A percentile compares a stretch with the other conserved stretches of the same genome.
phyloP scores from a whole-genome alignment of 768 basidiomycete genomes.

The Solioccasus polychromus region DNA sequence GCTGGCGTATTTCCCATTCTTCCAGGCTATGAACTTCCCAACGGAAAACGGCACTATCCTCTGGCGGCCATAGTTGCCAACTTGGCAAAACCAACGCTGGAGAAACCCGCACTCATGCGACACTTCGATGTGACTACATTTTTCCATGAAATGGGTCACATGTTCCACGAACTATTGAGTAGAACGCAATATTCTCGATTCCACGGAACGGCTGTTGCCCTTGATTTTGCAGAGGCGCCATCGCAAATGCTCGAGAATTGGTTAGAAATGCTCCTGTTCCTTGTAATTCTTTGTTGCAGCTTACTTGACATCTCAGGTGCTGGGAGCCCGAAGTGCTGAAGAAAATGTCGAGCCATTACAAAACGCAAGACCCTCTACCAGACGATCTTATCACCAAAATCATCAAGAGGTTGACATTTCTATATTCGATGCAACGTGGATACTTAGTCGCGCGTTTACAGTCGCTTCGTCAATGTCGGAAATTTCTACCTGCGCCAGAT shows the following conservation, averaged over 20 bases:
- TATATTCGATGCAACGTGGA: neutral
- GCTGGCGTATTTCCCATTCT: constrained; percentile 79
- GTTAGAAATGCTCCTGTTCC: constrained; percentile 32
- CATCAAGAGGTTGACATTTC: constrained; percentile 54
- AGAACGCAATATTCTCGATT: constrained; percentile 69
- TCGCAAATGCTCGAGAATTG: constrained; percentile 94
- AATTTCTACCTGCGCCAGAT: constrained; percentile 65
- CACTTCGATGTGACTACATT: constrained; percentile 84
- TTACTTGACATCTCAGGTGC: constrained; percentile 44
- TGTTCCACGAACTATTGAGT: constrained; percentile 66
- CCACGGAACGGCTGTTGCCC: constrained; percentile 75
- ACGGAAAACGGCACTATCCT: constrained; percentile 67
- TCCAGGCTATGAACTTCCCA: constrained; percentile 53
- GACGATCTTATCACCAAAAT: constrained; percentile 69
- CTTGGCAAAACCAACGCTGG: constrained; percentile 76
- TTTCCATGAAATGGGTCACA: constrained; percentile 86
- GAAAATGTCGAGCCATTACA: constrained; percentile 73
- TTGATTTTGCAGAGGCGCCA: constrained; percentile 85
- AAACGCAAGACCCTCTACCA: constrained; percentile 67
- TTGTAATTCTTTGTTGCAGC: neutral
- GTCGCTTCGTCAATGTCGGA: constrained; percentile 76
- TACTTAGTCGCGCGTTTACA: constrained; percentile 15
- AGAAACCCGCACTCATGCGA: constrained; percentile 78
- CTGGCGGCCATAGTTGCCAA: constrained; percentile 84
- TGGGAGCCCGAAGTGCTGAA: constrained; percentile 77